These are phyloP conservation scores for Neonectria coccinea DNA, from an alignment of 2,329 filamentous ascomycete species.

Conservation along the genomic window DNA sequence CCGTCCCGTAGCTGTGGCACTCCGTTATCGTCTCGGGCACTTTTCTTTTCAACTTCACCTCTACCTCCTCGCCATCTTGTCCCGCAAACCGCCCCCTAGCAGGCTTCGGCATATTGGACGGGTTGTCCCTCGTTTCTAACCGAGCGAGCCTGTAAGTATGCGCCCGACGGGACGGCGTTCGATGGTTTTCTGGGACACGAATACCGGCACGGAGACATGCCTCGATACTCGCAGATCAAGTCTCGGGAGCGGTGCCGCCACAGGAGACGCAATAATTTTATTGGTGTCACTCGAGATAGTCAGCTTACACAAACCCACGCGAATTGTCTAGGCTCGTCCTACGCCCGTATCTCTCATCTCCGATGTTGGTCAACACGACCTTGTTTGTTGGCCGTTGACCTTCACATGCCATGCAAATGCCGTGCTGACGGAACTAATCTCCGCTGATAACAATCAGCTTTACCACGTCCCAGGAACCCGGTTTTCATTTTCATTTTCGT, in stretches of 20 bases:
- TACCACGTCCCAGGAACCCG: conserved; percentile 19
- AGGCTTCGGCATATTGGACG: conserved; percentile 32
- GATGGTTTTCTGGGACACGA: background rate
- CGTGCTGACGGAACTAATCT: conserved; percentile 3
- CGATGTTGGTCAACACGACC: background rate
- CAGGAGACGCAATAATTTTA: background rate
- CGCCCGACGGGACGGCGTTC: background rate
- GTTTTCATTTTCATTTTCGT: background rate
- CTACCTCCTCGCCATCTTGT: conserved; percentile 27
- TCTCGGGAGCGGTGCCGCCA: background rate
- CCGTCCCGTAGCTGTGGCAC: background rate
- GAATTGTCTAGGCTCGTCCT: background rate
- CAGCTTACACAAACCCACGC: background rate
- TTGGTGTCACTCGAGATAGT: background rate
- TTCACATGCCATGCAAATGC: conserved; percentile 16
- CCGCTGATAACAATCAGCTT: conserved; percentile 13
- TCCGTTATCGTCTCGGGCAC: conserved; percentile 27
- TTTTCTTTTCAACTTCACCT: background rate
- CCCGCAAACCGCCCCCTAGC: conserved; percentile 15
- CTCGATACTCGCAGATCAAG: background rate
- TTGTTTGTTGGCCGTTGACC: background rate
- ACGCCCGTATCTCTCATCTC: background rate
- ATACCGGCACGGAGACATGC: background rate
- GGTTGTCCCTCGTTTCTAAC: conserved; percentile 36
- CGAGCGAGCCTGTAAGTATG: conserved; percentile 22